Conservation (phyloP, 345 rosid genomes). For the Conringia planisiliqua region DNA sequence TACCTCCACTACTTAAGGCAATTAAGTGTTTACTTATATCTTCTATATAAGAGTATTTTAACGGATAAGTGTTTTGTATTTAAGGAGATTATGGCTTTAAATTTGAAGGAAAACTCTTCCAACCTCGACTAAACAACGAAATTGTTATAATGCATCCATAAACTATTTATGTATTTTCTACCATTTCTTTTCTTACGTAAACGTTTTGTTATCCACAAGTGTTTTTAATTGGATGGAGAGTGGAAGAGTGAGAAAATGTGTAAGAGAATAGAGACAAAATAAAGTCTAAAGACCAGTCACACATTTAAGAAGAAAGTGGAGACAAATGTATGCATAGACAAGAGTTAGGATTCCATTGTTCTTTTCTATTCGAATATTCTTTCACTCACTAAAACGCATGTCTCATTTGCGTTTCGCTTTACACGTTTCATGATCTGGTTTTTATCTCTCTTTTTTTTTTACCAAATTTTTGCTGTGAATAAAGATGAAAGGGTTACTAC, state of each 20-base stretch:
- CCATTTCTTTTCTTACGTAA: too few species aligned
- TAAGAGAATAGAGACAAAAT: not conserved
- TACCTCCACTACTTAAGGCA: not conserved
- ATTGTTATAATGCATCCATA: not conserved
- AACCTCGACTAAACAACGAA: not conserved
- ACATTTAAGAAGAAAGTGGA: not conserved
- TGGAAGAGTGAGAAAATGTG: not conserved
- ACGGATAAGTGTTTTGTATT: not conserved
- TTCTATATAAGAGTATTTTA: not conserved
- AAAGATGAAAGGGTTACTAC: too few species aligned
- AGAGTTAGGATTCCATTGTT: not conserved
- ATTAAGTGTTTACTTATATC: not conserved
- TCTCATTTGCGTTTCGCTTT: not conserved
- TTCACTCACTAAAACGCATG: not conserved
- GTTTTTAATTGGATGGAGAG: not conserved
- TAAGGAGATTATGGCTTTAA: not conserved
- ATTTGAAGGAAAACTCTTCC: not conserved
- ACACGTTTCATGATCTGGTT: constrained; percentile 3
- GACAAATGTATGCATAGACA: constrained; percentile 16
- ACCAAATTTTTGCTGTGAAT: too few species aligned
- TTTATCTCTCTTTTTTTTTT: too few species aligned
- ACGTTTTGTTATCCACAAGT: not conserved
- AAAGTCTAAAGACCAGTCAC: not conserved
- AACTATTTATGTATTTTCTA: not conserved
- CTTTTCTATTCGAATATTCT: not conserved